phyloP scores from a whole-genome alignment of 176 grass and related monocot genomes.

The Guadua angustifolia region DNA sequence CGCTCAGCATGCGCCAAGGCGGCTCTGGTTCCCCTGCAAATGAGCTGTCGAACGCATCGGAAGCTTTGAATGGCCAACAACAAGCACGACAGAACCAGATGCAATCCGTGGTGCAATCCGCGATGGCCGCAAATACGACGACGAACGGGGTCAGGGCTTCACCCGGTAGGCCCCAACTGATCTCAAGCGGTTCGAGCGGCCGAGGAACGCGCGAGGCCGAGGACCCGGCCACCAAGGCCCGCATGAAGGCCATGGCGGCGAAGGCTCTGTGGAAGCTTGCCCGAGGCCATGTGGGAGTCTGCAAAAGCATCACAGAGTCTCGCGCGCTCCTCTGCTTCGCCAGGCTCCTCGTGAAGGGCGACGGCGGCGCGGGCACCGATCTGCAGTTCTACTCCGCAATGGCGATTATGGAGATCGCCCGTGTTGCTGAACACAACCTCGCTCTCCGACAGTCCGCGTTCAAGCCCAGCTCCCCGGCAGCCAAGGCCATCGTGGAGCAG shows the following conservation, averaged over 20 bases:
- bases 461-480: constrained; percentile 66
- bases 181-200: constrained; percentile 30
- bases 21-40: constrained; percentile 5
- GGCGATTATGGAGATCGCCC: constrained; percentile 86
- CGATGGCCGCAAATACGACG: constrained; percentile 49
- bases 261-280: constrained; percentile 79
- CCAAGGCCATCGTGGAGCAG: constrained; percentile 77
- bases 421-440: constrained; percentile 75
- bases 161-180: constrained; percentile 18
- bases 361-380: constrained; percentile 42
- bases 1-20: constrained; percentile 39
- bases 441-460: constrained; percentile 78
- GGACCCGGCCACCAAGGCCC: constrained; percentile 64
- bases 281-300: constrained; percentile 56
- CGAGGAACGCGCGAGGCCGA: constrained; percentile 56
- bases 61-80: background rate
- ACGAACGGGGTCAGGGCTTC: constrained; percentile 22
- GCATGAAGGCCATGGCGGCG: constrained; percentile 92
- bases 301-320: constrained; percentile 85
- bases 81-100: constrained; percentile 52
- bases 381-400: constrained; percentile 76
- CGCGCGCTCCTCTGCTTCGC: constrained; percentile 95
- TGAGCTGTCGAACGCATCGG: constrained; percentile 2
- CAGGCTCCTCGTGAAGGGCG: constrained; percentile 64
- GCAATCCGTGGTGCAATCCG: constrained; percentile 67